Evolutionary conservation across 2,329 filamentous ascomycete species (phyloP), one percentile per base, ranked within the genome.

Genomic region (Hirsutella rhossiliensis): DNA sequence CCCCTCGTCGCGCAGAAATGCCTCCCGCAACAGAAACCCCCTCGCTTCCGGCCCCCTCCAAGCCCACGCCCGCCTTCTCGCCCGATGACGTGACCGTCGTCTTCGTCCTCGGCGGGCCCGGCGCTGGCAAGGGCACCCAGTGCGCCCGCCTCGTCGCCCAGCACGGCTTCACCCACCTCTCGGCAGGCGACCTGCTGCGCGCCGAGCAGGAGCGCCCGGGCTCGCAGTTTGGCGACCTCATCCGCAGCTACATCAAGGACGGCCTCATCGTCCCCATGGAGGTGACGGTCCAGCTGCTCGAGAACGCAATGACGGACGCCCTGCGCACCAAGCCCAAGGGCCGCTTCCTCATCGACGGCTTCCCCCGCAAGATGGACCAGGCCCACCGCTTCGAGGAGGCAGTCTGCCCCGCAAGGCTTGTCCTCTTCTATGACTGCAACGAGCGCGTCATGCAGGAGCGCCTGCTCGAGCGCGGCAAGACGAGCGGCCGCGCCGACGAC

Each of bases 191-290:
- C 64, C 75, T 98, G 39, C 76, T 98, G 50, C 86, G 92, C 48
- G 89, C 87, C 50, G 92, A 98, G 70, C 92, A 97, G 68, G 75
- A 90, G 58, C 84, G 90, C 5, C 75, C 78, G 0, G 89, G 87
- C 46, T 87, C 81, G 51, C 74, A 96, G 65, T 97, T 94, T 62
- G 92, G 92, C 61, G 79, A 88, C 52, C 75, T 97, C 68, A 98
- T 98, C 75, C 83, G 83, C 62, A 76, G 83, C 54, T 89, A 92
- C 70, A 98, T 98, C 73, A 86, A 84, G 60, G 83, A 98, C 62
- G 92, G 92, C 47, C 80, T 80, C 55, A 98, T 98, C 63, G 92
- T 98, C 50, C 92, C 92, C n/a, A 94, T 95, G 87, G 90, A 97
- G 65, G 88, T 97, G 42, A 98, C 92, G 5, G 84, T 98, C 47